Conservation (phyloP, 2,329 filamentous ascomycete species). For the Aspergillus sp. region DNA sequence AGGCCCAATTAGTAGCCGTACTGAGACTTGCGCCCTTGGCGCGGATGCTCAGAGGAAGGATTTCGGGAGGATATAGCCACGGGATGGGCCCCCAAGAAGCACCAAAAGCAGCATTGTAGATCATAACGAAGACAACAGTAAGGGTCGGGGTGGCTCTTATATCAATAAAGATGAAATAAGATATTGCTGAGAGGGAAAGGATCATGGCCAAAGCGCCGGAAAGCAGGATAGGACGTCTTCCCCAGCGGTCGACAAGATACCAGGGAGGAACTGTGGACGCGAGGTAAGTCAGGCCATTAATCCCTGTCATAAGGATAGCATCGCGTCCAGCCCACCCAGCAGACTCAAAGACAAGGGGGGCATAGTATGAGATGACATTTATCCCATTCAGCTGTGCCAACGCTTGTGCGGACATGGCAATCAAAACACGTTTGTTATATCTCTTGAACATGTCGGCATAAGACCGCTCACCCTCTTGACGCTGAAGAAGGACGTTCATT, state of each 20-base stretch:
- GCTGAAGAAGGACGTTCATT: constrained; percentile 91
- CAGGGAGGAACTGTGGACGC: constrained; percentile 92
- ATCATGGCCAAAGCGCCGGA: constrained; percentile 90
- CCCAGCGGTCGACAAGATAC: constrained; percentile 95
- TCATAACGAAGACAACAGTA: constrained; percentile 94
- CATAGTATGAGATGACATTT: constrained; percentile 99
- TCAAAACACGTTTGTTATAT: constrained; percentile 90
- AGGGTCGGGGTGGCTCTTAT: constrained; percentile 74
- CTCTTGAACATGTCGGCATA: constrained; percentile 94
- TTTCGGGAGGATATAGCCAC: constrained; percentile 99
- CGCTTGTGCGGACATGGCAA: constrained; percentile 97
- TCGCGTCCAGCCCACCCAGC: constrained; percentile 92
- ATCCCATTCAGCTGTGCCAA: constrained; percentile 97
- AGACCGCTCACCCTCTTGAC: constrained; percentile 90
- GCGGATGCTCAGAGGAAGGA: constrained; percentile 91
- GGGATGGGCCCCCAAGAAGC: constrained; percentile 98
- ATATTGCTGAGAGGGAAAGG: constrained; percentile 83
- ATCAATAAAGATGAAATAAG: constrained; percentile 93
- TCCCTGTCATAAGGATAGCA: constrained; percentile 94
- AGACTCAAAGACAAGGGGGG: constrained; percentile 92
- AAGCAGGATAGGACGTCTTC: constrained; percentile 84
- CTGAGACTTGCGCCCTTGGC: constrained; percentile 97
- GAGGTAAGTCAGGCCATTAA: constrained; percentile 91
- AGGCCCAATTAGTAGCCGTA: constrained; percentile 96
- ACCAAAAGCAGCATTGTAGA: constrained; percentile 97